Evolutionary conservation across 257 asterid genomes (phyloP).

Genomic region (Marsdenia floribunda): DNA sequence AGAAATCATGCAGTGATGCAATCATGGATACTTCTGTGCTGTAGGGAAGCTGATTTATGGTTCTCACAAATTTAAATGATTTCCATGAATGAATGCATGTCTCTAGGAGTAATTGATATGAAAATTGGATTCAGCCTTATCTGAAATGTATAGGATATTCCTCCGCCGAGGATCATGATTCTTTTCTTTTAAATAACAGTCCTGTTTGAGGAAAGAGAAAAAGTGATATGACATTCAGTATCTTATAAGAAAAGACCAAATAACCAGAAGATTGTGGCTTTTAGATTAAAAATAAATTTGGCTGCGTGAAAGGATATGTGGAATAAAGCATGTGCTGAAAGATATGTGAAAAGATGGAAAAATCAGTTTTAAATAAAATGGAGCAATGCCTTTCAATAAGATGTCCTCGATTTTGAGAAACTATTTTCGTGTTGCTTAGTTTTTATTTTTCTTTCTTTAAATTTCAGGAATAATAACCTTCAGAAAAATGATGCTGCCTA

Average conservation of each 20-base stretch:
- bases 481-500: constrained; percentile 50
- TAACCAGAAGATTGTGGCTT: not conserved
- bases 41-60: not conserved
- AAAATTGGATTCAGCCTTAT: not conserved
- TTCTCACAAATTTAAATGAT: not conserved
- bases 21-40: not conserved
- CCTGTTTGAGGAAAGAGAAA: not conserved
- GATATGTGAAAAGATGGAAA: not conserved
- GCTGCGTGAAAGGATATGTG: not conserved
- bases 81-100: not conserved
- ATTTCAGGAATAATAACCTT: constrained; percentile 63
- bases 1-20: not conserved
- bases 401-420: constrained; percentile 5
- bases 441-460: constrained; percentile 10
- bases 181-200: not conserved
- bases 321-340: not conserved
- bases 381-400: not conserved
- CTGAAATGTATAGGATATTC: not conserved
- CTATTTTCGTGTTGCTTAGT: constrained; percentile 3
- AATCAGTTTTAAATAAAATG: not conserved
- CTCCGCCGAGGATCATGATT: not conserved
- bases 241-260: not conserved
- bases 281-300: not conserved
- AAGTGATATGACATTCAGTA: not conserved
- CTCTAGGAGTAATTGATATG: not conserved